Percentiles rank a stretch among this genome's conserved stretches.
Conservation (phyloP, 2,329 filamentous ascomycete species). For the Penicillium griseofulvum region DNA sequence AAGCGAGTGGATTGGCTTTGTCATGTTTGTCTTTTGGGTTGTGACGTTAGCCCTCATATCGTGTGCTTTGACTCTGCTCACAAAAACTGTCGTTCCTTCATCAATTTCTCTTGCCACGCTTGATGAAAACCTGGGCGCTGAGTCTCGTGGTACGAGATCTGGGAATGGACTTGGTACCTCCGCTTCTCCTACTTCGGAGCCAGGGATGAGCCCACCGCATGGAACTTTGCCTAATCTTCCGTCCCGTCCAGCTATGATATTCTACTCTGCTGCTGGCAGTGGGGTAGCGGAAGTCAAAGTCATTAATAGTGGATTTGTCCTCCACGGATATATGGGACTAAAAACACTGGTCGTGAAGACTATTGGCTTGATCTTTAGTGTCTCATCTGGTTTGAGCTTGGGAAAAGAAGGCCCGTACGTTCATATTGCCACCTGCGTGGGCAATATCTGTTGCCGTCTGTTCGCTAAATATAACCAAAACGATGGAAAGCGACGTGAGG, state of each 20-base stretch:
- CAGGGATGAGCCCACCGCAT: constrained; percentile 40
- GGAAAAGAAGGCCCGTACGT: constrained; percentile 96
- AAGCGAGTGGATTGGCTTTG: constrained; percentile 69
- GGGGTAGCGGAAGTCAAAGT: constrained; percentile 97
- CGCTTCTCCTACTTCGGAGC: constrained; percentile 40
- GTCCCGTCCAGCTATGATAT: constrained; percentile 70
- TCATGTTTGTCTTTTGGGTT: constrained; percentile 70
- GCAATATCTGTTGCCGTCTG: constrained; percentile 91
- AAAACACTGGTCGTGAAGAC: constrained; percentile 86
- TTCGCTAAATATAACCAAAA: constrained; percentile 93
- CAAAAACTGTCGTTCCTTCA: constrained; percentile 92
- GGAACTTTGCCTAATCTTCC: constrained; percentile 31
- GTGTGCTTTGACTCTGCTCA: constrained; percentile 78
- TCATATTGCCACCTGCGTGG: constrained; percentile 93
- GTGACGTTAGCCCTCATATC: constrained; percentile 67
- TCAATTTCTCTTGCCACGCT: constrained; percentile 81
- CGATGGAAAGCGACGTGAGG: constrained; percentile 88
- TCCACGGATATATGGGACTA: constrained; percentile 90
- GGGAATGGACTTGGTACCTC: constrained; percentile 42
- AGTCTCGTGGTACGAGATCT: constrained; percentile 48
- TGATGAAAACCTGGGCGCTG: constrained; percentile 86
- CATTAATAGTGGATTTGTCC: constrained; percentile 94
- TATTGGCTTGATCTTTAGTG: constrained; percentile 76
- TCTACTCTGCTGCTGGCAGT: constrained; percentile 93
- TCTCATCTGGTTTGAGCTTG: constrained; percentile 86